Evolutionary conservation across 2,329 filamentous ascomycete species (phyloP), one percentile per base, ranked within the genome.

Genomic region (Phyllachora maydis): DNA sequence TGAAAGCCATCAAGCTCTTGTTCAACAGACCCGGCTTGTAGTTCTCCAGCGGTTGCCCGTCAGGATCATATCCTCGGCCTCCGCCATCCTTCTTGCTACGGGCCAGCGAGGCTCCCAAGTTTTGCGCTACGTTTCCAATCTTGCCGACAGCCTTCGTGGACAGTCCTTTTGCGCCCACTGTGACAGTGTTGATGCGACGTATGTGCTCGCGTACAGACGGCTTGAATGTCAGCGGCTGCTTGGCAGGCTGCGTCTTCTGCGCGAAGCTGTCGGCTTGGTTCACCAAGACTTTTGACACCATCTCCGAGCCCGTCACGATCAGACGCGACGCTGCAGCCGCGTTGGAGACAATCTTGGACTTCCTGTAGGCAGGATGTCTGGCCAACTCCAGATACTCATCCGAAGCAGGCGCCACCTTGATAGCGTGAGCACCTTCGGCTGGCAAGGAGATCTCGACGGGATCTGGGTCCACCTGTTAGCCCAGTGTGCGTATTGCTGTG

Each of bases 1-100:
- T 81, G 46, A 95, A 95, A 0, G 88, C 88, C 55, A 98, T 95
- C 54, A 98, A 56, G 31, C 73, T 82, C 59, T 92, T 93, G 53
- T 98, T 98, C 34, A 98, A 52, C 15, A 98, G 52, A 4, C 88
- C 85, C 0, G 88, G 85, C 49, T 92, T 92, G 51, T 88, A 90
- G 11, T 44, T 47, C 2, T 60, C 54, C 5, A 65, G 41, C 4
- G 60, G 57, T 24, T 69, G 68, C 17, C 78, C 78, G 30, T 83
- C 66, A 28, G 70, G 65, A 28, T 77, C 77, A 28, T 60, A 64
- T 2, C 72, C 70, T 37, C 62, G 66, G 9, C 50, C 43, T 13
- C 49, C 45, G 11, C 60, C 62, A 33, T 57, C 59, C 35, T 49
- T 60, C 29, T 45, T 52, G 27, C 66, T 62, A n/a, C 72, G 61